Evolutionary conservation across 176 grass and related monocot species (phyloP), one percentile per base, ranked within the genome.

Genomic region (Avena sativa): DNA sequence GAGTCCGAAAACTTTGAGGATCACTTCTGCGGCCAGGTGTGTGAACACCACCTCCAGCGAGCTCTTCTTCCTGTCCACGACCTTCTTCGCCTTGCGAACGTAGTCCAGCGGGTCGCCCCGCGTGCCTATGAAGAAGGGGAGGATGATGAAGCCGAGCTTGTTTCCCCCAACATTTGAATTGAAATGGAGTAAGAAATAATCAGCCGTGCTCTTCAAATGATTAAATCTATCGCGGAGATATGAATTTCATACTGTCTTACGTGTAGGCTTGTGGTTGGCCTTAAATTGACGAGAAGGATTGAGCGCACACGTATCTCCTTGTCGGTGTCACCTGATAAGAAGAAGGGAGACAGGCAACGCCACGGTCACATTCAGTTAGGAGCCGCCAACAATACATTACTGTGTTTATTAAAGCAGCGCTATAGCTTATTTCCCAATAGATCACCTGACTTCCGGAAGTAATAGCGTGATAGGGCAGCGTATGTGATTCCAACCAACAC

Each of bases 401-500:
- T 68, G 4, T 32, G 63, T 32, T 68, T 17, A 68, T 68, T 17
- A 68, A 36, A 17, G 30, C 34, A 69, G 40, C 30, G 66, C 66
- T 69, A 63, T 17, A 16, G 55, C 38, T 28, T 34, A 34, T 23
- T 48, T 67, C 46, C 9, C 9, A 56, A 56, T 57, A 14, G 55
- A 6, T 90, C 73, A 95, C 96, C 93, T 53, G 91, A 90, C 69
- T 91, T 94, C 30, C 93, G 78, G 20, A 86, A 83, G 89, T 95
- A 87, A 74, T 98, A 95, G 19, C 88, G 90, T 55, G 96, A 98
- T 7, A 98, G 65, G 49, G 86, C 93, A 43, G 90, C 88, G 53
- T 94, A 95, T 0, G 92, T 92, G 17, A 98, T 50, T 19, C 96
- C 96, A 12, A 98, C 50, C 69, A 95, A 63, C 28, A 98, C 96